Evolutionary conservation across 2,329 filamentous ascomycete genomes (phyloP).

Genomic region (Bipolaris sorokiniana): DNA sequence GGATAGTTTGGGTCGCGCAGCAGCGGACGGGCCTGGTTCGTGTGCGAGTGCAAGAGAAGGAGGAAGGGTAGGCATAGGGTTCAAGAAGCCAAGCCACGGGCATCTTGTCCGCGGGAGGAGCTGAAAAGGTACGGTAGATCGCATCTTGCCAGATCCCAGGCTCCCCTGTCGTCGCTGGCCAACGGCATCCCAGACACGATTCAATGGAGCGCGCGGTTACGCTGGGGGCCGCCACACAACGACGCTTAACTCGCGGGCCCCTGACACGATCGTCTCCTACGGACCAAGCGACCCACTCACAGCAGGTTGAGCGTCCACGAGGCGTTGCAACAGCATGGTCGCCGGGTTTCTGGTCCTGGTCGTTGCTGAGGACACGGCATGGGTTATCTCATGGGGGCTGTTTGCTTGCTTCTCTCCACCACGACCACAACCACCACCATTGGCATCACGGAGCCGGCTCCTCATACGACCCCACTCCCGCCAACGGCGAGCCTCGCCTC

Average conservation of each 20-base stretch:
- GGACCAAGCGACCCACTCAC: conserved; percentile 21
- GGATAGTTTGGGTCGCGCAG: background rate
- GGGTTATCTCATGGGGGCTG: background rate
- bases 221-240: conserved; percentile 9
- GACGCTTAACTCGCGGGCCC: conserved; percentile 16
- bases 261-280: conserved; percentile 17
- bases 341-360: conserved; percentile 7
- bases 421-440: background rate
- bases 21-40: conserved; percentile 13
- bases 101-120: conserved; percentile 21
- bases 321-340: conserved; percentile 13
- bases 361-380: background rate
- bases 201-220: conserved; percentile 33
- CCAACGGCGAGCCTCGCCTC: conserved; percentile 4
- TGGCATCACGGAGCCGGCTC: conserved; percentile 5
- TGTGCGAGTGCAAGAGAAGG: conserved; percentile 3
- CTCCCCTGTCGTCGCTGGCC: conserved; percentile 23
- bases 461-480: conserved; percentile 10
- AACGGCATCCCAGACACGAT: conserved; percentile 20
- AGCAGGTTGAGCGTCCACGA: conserved; percentile 14
- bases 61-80: conserved; percentile 2
- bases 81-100: background rate
- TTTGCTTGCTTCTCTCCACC: background rate
- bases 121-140: conserved; percentile 10
- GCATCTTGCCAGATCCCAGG: background rate